Percentiles rank a stretch among this genome's conserved stretches.
These are phyloP conservation scores for Gamsiella multidivaricata DNA, from an alignment of 192 early-diverging fungal genomes.

Conservation along the genomic window DNA sequence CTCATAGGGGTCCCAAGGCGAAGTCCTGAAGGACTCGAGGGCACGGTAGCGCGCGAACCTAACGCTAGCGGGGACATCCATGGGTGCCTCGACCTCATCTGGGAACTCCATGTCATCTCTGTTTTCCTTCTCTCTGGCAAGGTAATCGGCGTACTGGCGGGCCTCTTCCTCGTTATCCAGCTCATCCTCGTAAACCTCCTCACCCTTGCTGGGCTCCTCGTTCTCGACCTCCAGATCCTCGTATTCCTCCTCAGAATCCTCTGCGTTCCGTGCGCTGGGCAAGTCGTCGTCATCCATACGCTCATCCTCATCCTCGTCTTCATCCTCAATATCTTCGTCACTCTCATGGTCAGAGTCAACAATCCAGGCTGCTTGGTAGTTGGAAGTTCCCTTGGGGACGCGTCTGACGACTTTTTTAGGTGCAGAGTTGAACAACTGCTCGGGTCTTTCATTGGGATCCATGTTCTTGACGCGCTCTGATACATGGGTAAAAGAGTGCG, in stretches of 20 bases:
- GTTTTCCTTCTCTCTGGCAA: constrained; percentile 73
- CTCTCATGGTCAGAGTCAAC: constrained; percentile 82
- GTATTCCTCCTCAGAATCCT: constrained; percentile 57
- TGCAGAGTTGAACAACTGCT: constrained; percentile 32
- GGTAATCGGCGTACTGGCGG: constrained; percentile 63
- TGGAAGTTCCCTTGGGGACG: constrained; percentile 95
- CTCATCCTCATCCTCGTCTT: constrained; percentile 62
- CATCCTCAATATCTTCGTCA: constrained; percentile 66
- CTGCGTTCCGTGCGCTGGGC: constrained; percentile 56
- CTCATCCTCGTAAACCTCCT: constrained; percentile 57
- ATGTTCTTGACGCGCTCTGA: constrained; percentile 54
- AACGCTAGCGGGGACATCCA: constrained; percentile 80
- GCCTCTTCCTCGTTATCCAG: constrained; percentile 68
- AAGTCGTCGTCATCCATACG: constrained; percentile 57
- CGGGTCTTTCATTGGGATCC: constrained; percentile 48
- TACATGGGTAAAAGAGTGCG: background rate
- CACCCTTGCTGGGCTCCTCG: constrained; percentile 50
- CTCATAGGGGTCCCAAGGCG: constrained; percentile 98
- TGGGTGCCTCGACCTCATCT: constrained; percentile 97
- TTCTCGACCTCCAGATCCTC: constrained; percentile 54
- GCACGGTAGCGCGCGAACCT: constrained; percentile 97
- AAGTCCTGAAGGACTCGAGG: constrained; percentile 92
- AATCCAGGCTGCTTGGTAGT: constrained; percentile 99
- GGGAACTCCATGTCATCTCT: constrained; percentile 90
- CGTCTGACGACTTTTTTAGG: constrained; percentile 67